Evolutionary conservation across 106 monocot genomes (phyloP).

Genomic region (Posidonia australis): DNA sequence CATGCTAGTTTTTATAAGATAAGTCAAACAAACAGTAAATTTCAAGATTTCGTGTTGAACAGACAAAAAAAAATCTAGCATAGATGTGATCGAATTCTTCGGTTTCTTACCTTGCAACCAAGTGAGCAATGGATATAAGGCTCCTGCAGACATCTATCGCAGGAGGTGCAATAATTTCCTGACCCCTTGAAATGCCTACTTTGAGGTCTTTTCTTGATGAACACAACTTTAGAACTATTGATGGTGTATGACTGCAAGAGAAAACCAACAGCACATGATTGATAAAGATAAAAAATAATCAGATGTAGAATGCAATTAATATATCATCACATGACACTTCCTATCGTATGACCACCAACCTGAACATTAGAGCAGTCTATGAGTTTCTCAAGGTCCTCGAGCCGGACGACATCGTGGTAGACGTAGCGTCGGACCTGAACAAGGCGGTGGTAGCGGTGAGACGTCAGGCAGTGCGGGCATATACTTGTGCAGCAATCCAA

Average conservation of each 20-base stretch:
- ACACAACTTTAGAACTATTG: constrained; percentile 92
- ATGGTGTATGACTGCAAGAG: constrained; percentile 77
- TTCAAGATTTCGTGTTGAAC: no score
- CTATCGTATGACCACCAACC: constrained; percentile 24
- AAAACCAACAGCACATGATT: no score
- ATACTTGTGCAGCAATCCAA: constrained; percentile 81
- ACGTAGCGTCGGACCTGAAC: constrained; percentile 82
- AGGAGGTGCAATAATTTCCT: constrained; percentile 87
- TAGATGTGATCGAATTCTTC: background rate
- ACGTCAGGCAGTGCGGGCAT: constrained; percentile 63
- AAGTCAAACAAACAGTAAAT: no score
- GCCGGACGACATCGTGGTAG: constrained; percentile 68
- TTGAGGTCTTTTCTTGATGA: constrained; percentile 87
- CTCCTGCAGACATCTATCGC: constrained; percentile 88
- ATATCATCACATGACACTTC: no score
- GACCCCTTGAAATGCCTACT: constrained; percentile 86
- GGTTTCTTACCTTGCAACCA: constrained; percentile 65
- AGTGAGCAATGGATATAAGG: constrained; percentile 94
- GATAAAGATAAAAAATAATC: no score
- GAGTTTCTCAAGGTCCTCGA: constrained; percentile 85
- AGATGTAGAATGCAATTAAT: no score
- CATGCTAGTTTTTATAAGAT: no score
- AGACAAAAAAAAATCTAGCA: no score
- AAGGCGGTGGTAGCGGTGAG: constrained; percentile 56
- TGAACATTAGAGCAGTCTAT: constrained; percentile 90